A percentile compares a stretch with the other conserved stretches of the same genome.
phyloP scores from a whole-genome alignment of 352 stramenopile species.

The Phytopythium vexans region DNA sequence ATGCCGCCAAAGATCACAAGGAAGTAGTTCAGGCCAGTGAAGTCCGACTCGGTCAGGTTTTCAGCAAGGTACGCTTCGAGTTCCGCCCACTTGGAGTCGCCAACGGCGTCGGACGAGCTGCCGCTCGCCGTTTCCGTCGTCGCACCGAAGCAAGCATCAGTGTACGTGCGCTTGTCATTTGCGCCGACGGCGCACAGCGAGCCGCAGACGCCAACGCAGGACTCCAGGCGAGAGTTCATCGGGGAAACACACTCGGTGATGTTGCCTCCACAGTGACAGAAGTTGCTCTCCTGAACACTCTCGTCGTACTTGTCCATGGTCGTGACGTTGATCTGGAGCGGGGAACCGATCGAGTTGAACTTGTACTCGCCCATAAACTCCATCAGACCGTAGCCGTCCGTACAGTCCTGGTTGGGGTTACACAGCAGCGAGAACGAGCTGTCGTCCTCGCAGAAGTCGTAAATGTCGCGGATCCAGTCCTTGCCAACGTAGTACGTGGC shows the following conservation, averaged over 20 bases:
- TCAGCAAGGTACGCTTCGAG: slow-evolving; percentile 32
- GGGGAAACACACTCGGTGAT: slow-evolving; percentile 39
- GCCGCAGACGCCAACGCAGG: slow-evolving; percentile 46
- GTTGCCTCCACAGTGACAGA: slow-evolving; percentile 46
- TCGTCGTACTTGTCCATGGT: slow-evolving; percentile 32
- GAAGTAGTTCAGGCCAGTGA: slow-evolving; percentile 44
- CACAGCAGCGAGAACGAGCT: slow-evolving; percentile 54
- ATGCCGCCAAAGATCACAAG: slow-evolving; percentile 43
- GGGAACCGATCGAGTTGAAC: slow-evolving; percentile 56
- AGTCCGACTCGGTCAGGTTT: slow-evolving; percentile 40
- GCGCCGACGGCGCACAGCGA: slow-evolving; percentile 41
- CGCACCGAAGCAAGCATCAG: slow-evolving; percentile 33
- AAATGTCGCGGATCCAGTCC: slow-evolving; percentile 64
- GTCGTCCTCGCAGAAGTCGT: slow-evolving; percentile 60
- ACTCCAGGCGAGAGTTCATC: slow-evolving; percentile 44
- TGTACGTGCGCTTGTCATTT: slow-evolving; percentile 32
- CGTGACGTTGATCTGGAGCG: slow-evolving; percentile 60
- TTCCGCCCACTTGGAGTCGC: slow-evolving; percentile 33
- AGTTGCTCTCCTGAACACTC: slow-evolving; percentile 23
- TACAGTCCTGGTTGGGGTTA: slow-evolving; percentile 49
- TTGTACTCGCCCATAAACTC: slow-evolving; percentile 64
- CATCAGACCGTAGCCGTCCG: slow-evolving; percentile 49
- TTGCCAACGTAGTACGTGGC: slow-evolving; percentile 57
- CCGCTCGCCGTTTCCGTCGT: slow-evolving; percentile 15
- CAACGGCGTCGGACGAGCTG: slow-evolving; percentile 8